Percentiles rank a stretch among this genome's conserved stretches.
phyloP scores from a whole-genome alignment of 352 stramenopile genomes.

The Globisporangium perplexum region DNA sequence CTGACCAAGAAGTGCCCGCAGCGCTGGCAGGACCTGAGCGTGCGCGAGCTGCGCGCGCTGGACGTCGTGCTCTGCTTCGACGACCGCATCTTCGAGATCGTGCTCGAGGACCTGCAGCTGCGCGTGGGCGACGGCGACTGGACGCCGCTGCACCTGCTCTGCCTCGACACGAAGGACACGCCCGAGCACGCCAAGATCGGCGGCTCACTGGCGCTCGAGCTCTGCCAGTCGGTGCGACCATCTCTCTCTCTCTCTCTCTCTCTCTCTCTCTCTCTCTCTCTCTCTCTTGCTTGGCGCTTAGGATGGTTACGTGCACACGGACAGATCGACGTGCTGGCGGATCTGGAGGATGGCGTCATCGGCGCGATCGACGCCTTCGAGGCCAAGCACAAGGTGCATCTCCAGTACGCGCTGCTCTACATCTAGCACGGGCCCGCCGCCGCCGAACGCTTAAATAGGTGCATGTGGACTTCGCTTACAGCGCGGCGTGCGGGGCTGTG shows the following conservation, averaged over 20 bases:
- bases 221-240: constrained; percentile 60
- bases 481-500: too few relatives aligned
- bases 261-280: too few relatives aligned
- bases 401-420: constrained; percentile 62
- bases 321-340: constrained; percentile 47
- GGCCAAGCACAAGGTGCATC: constrained; percentile 44
- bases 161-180: constrained; percentile 72
- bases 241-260: too few relatives aligned
- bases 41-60: constrained; percentile 50
- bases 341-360: constrained; percentile 45
- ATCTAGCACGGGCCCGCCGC: too few relatives aligned
- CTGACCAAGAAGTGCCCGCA: constrained; percentile 58
- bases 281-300: too few relatives aligned
- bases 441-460: too few relatives aligned
- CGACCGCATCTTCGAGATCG: constrained; percentile 68
- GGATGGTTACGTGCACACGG: background rate
- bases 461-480: too few relatives aligned
- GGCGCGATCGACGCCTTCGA: constrained; percentile 56
- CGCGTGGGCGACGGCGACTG: constrained; percentile 41
- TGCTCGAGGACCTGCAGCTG: constrained; percentile 70
- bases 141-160: constrained; percentile 73
- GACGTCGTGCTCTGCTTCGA: constrained; percentile 81
- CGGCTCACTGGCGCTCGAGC: constrained; percentile 34
- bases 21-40: constrained; percentile 66
- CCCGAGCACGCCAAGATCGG: constrained; percentile 51